A percentile compares a stretch with the other conserved stretches of the same genome.
Conservation (phyloP, 2,329 filamentous ascomycete genomes). For the Sarocladium strictum region DNA sequence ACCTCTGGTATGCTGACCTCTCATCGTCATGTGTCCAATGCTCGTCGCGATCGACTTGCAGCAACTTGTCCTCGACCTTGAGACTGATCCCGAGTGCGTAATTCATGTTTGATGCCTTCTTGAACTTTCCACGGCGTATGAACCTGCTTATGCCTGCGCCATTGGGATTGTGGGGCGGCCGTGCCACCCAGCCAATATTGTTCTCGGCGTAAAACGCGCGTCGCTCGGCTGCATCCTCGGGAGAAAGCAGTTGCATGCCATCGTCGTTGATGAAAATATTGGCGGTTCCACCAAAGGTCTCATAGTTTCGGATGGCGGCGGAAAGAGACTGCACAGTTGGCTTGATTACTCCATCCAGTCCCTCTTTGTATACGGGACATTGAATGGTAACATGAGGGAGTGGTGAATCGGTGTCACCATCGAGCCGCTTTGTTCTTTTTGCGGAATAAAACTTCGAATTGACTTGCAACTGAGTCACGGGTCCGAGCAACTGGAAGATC, state of each 20-base stretch:
- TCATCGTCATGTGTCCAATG: too few species aligned
- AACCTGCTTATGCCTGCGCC: slow-evolving; percentile 31
- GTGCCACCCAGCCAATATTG: slow-evolving; percentile 42
- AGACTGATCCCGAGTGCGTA: slow-evolving; percentile 58
- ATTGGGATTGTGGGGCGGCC: slow-evolving; percentile 29
- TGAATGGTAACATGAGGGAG: slow-evolving; percentile 39
- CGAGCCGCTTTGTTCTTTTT: neutral
- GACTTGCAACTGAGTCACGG: neutral
- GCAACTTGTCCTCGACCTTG: slow-evolving; percentile 55
- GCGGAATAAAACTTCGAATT: neutral
- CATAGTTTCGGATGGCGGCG: slow-evolving; percentile 43
- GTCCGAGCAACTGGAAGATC: neutral
- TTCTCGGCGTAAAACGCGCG: slow-evolving; percentile 44
- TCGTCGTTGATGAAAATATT: slow-evolving; percentile 58
- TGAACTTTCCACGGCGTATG: slow-evolving; percentile 59
- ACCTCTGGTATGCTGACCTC: slow-evolving; percentile 35
- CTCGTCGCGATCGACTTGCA: slow-evolving; percentile 26
- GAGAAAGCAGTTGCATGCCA: slow-evolving; percentile 36
- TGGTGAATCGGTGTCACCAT: too few species aligned
- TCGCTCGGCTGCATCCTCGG: slow-evolving; percentile 16
- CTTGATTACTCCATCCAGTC: slow-evolving; percentile 12
- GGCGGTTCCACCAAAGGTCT: slow-evolving; percentile 37
- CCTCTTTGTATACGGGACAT: slow-evolving; percentile 37
- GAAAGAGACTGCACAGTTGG: slow-evolving; percentile 43
- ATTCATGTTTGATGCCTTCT: slow-evolving; percentile 74